Evolutionary conservation across 306 rosid species (phyloP), one percentile per base, ranked within the genome.

Genomic region (Trifolium fragiferum): DNA sequence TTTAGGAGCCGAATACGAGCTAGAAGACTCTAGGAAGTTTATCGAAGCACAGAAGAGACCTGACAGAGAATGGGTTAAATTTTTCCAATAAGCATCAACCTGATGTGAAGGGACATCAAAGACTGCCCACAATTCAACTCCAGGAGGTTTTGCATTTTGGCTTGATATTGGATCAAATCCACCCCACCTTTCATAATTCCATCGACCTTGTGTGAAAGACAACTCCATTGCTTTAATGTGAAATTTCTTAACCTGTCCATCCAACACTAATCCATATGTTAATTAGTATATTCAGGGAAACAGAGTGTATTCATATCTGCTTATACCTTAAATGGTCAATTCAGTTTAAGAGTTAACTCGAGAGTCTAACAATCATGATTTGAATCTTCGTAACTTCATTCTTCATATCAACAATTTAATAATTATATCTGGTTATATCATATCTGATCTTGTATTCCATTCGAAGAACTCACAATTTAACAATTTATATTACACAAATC

Each of bases 41-140:
- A 92, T 89, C 71, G 99, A 94, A 78, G 99, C 90, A 78, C 99
- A 94, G 62, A 94, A 94, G 66, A 94, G 97, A 65, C 97, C 97
- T 7, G 96, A 88, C 63, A 94, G 88, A 30, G 92, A 84, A 82
- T 94, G 93, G 18, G 99, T 94, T 77, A 94, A 80, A 89, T 94
- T 92, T 86, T 88, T 94, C 97, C 99, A 94, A 67, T 82, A 81
- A 58, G 90, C 84, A 66, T 92, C 99, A 71, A 94, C 96, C 80
- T 79, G 84, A 61, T 82, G 44, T 37, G 49, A 86, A 68, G 87
- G 93, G 41, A 87, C 92, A 81, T 88, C 90, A 85, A 94, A 94
- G 53, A 89, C 89, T 46, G 97, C 99, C 99, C 96, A 94, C 77
- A 94, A 77, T 80, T 94, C 97, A 72, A 92, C 97, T 73, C 99